Conservation (phyloP, 257 asterid genomes). For the Linaria vulgaris region DNA sequence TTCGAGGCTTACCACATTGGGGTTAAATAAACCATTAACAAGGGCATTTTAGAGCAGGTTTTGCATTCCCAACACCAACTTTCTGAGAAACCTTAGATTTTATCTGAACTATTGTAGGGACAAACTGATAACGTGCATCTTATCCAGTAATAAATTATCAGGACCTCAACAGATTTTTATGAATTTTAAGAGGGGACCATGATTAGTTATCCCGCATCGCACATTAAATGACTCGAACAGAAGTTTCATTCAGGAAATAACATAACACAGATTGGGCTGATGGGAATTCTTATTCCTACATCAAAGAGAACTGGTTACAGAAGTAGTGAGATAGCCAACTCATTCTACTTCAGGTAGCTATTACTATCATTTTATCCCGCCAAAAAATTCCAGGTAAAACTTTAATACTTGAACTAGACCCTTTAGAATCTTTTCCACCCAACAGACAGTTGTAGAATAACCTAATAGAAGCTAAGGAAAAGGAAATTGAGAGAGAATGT, state of each 20-base stretch:
- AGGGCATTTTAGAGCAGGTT: background rate
- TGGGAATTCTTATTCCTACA: background rate
- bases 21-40: background rate
- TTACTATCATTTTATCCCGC: background rate
- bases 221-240: background rate
- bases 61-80: background rate
- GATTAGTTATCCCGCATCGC: background rate
- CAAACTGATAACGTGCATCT: background rate
- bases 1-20: background rate
- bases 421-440: background rate
- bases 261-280: background rate
- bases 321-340: background rate
- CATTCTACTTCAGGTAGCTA: background rate
- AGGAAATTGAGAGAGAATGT: conserved; percentile 21
- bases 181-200: conserved; percentile 15
- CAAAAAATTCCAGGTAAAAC: background rate
- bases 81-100: background rate
- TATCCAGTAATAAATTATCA: background rate
- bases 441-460: background rate
- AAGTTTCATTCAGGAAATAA: background rate
- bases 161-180: background rate
- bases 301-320: background rate
- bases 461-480: conserved; percentile 1
- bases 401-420: background rate
- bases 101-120: background rate